Base-by-base conservation (phyloP, 2,329 filamentous ascomycete species). In the Dothideomycetes sp. region DNA sequence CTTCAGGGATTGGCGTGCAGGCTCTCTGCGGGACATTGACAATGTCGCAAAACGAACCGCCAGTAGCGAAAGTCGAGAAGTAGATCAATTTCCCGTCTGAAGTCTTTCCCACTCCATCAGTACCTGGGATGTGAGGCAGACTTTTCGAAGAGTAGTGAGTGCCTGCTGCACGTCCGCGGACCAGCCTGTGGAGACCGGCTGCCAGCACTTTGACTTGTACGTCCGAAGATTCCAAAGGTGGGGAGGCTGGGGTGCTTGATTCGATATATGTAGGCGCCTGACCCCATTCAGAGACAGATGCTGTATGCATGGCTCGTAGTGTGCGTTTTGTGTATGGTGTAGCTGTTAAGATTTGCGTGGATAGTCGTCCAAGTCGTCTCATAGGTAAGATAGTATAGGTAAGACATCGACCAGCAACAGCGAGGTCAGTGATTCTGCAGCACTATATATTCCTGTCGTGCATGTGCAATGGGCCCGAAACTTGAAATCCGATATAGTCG, bases 121-220 rank as follows among this genome's bases (percentile, higher is more conserved):
- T 56, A 9, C 73, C 73, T 0, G 69, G 67, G 1, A 62, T 55
- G 49, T 75, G 70, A 1, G 73, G 75, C 0, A 72, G 64, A 0
- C 51, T 50, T 4, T 59, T 58, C 2, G 66, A 61, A 15, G 65
- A 65, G 58, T 75, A 77, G 55, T 77, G 74, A n/a, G 54, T 60
- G 1, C 74, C 73, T 1, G 64, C 46, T 14, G 73, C 73, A 19
- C 72, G 67, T 31, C 61, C 60, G 36, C 68, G 68, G 32, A 77
- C 73, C 4, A 77, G 56, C 10, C 65, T 62, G 52, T 75, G 73
- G 11, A 74, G 57, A 19, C 70, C 73, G 3, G 64, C 52, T 10
- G 71, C 71, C 35, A 71, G 49, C 44, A 78, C 61, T 45, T 65
- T 68, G 55, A 78, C 60, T 38, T 68, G 69, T 32, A 72, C 47